These are phyloP conservation scores for Verticillium klebahnii DNA, from an alignment of 2,329 filamentous ascomycete species.

Conservation along the genomic window DNA sequence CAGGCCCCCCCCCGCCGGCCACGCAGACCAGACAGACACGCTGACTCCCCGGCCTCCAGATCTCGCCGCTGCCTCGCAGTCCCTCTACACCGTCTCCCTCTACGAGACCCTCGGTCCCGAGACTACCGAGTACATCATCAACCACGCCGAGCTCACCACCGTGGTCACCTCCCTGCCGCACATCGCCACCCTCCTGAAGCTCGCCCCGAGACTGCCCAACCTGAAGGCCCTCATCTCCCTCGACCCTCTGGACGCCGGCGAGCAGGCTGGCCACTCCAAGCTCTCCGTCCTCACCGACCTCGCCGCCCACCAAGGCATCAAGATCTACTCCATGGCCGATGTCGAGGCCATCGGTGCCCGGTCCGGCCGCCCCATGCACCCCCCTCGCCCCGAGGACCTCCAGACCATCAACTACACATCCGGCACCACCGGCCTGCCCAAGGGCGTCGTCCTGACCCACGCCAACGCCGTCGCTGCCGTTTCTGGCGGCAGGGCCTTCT, in stretches of 20 bases:
- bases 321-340: conserved; percentile 73
- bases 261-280: conserved; percentile 74
- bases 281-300: conserved; percentile 69
- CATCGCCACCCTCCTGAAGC: conserved; percentile 74
- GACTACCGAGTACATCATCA: conserved; percentile 91
- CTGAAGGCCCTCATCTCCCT: conserved; percentile 86
- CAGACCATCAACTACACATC: conserved; percentile 91
- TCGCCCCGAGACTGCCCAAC: conserved; percentile 68
- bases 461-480: conserved; percentile 72
- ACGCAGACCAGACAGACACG: no score
- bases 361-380: conserved; percentile 64
- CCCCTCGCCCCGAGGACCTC: conserved; percentile 69
- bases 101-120: conserved; percentile 95
- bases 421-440: conserved; percentile 77
- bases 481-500: conserved; percentile 53
- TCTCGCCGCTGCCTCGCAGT: conserved; percentile 80
- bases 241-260: conserved; percentile 76
- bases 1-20: background rate
- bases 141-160: conserved; percentile 73
- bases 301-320: conserved; percentile 68
- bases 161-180: conserved; percentile 78
- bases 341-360: conserved; percentile 77
- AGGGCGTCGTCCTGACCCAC: conserved; percentile 82
- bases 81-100: conserved; percentile 84
- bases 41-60: conserved; percentile 43